A percentile compares a stretch with the other conserved stretches of the same genome.
These are phyloP conservation scores for Wallemia mellicola DNA, from an alignment of 1,284 basidiomycete species.

Conservation along the genomic window DNA sequence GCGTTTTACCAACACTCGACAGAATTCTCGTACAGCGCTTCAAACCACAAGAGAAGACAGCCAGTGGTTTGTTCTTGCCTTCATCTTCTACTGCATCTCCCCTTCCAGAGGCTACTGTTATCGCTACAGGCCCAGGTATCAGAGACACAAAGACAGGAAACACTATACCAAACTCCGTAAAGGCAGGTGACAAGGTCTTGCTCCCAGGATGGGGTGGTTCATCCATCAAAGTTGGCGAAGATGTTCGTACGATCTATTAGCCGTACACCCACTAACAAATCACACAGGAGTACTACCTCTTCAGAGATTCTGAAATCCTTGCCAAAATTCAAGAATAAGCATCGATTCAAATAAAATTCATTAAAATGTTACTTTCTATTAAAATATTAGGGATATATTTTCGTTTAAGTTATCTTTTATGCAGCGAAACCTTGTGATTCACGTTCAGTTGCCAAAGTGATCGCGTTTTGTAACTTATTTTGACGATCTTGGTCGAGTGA, in stretches of 20 bases:
- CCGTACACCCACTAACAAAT: conserved; percentile 1
- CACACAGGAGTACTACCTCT: conserved; percentile 64
- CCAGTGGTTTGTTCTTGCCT: conserved; percentile 75
- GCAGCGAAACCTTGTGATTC: background rate
- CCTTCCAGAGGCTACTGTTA: conserved; percentile 82
- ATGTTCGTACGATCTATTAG: conserved; percentile 14
- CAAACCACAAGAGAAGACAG: conserved; percentile 61
- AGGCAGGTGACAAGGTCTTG: conserved; percentile 70
- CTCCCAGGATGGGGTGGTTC: conserved; percentile 89
- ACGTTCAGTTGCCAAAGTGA: background rate
- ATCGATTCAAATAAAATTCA: background rate
- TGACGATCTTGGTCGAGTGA: background rate
- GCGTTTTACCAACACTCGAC: conserved; percentile 51
- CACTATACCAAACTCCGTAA: conserved; percentile 45
- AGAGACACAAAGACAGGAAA: conserved; percentile 41
- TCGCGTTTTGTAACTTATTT: background rate
- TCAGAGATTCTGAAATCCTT: conserved; percentile 83
- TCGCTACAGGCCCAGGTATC: conserved; percentile 78
- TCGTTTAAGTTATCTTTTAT: background rate
- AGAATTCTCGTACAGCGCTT: conserved; percentile 89
- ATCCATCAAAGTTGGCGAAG: conserved; percentile 84
- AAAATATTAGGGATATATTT: background rate
- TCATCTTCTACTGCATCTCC: conserved; percentile 51
- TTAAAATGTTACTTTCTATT: background rate
- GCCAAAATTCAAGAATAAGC: conserved; percentile 85